Evolutionary conservation across 2,329 filamentous ascomycete species (phyloP).

Genomic region (Aspergillus nomiae): DNA sequence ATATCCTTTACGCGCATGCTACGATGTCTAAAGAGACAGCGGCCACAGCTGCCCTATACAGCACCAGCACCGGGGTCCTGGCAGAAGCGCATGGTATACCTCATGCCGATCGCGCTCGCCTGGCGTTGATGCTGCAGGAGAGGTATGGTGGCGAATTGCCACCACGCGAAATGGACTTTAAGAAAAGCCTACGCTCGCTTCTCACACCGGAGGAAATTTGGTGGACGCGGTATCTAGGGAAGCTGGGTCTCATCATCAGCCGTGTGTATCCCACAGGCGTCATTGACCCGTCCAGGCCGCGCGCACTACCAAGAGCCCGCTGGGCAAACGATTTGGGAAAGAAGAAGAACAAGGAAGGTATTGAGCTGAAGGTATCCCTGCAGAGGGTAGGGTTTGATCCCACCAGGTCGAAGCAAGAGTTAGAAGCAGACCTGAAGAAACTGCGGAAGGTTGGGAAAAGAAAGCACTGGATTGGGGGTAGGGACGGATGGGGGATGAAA

Average conservation of each 20-base stretch:
- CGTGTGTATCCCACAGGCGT: conserved; percentile 35
- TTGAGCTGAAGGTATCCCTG: conserved; percentile 28
- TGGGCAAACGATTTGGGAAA: conserved; percentile 36
- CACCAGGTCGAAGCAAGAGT: conserved; percentile 25
- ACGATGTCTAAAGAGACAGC: conserved; percentile 36
- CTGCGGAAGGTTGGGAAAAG: conserved; percentile 40
- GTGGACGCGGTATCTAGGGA: conserved; percentile 38
- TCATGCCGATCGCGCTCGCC: conserved; percentile 35
- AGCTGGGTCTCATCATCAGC: conserved; percentile 31
- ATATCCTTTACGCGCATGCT: conserved; percentile 36
- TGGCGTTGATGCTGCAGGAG: conserved; percentile 36
- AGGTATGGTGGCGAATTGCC: conserved; percentile 37
- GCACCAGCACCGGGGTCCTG: conserved; percentile 35
- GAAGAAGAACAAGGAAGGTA: conserved; percentile 32
- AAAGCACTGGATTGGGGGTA: conserved; percentile 39
- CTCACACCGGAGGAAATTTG: conserved; percentile 37
- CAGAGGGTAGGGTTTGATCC: conserved; percentile 28
- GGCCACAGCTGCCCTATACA: conserved; percentile 32
- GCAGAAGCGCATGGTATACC: conserved; percentile 37
- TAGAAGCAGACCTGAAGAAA: conserved; percentile 28
- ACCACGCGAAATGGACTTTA: conserved; percentile 33
- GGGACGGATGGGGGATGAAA: conserved; percentile 31
- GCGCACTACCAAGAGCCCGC: conserved; percentile 28
- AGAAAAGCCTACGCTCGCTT: conserved; percentile 29
- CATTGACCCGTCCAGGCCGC: conserved; percentile 27